phyloP scores from a whole-genome alignment of 2,329 filamentous ascomycete species.

The Ceratocystis colombiana region DNA sequence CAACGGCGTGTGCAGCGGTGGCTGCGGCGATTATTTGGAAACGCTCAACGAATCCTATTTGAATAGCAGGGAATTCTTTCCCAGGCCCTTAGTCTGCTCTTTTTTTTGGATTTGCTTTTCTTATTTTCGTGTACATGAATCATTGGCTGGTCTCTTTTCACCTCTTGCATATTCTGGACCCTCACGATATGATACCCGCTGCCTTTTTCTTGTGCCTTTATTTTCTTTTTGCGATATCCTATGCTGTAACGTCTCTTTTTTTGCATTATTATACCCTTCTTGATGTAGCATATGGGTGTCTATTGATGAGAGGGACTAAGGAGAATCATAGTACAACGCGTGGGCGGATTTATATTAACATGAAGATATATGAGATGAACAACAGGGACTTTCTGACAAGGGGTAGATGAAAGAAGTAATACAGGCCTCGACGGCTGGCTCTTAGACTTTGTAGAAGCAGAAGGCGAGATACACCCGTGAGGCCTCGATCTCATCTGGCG shows the following conservation, averaged over 20 bases:
- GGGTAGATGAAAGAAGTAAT: neutral
- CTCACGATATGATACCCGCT: conserved; percentile 11
- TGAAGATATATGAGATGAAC: conserved; percentile 1
- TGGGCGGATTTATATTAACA: neutral
- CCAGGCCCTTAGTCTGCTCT: conserved; percentile 16
- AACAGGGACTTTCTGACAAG: neutral
- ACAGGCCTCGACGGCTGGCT: neutral
- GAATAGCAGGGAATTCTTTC: conserved; percentile 18
- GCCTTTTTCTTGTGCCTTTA: neutral
- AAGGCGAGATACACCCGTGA: conserved; percentile 87
- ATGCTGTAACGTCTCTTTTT: conserved; percentile 18
- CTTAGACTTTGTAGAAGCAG: conserved; percentile 87
- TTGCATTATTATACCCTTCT: conserved; percentile 14
- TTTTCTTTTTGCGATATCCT: conserved; percentile 27
- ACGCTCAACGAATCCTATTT: conserved; percentile 43
- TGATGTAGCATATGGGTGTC: neutral
- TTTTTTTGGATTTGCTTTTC: neutral
- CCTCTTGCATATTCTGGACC: neutral
- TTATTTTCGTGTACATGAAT: conserved; percentile 13
- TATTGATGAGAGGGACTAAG: neutral
- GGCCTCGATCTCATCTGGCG: conserved; percentile 83
- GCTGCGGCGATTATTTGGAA: conserved; percentile 58
- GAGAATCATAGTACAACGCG: neutral
- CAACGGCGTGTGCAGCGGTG: conserved; percentile 53
- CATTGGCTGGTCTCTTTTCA: neutral